Percentiles rank a stretch among this genome's conserved stretches.
These are phyloP conservation scores for Blastomyces percursus DNA, from an alignment of 2,329 filamentous ascomycete genomes.

Conservation along the genomic window DNA sequence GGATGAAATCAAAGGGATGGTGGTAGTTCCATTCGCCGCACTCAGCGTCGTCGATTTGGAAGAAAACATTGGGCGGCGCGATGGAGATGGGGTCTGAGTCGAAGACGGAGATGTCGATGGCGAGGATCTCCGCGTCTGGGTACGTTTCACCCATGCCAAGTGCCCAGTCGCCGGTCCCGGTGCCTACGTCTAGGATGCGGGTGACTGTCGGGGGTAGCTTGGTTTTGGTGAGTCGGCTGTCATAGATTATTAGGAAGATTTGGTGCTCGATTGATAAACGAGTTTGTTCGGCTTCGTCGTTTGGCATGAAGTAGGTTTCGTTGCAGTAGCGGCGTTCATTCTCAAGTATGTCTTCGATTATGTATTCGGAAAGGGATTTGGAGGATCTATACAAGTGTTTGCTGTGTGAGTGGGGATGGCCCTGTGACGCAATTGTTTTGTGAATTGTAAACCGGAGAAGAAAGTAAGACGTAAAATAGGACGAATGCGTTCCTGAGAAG, in stretches of 20 bases:
- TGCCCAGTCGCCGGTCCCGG: constrained; percentile 42
- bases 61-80: constrained; percentile 33
- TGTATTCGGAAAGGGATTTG: constrained; percentile 24
- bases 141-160: constrained; percentile 36
- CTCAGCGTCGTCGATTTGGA: constrained; percentile 42
- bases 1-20: constrained; percentile 40
- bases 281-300: constrained; percentile 55
- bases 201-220: constrained; percentile 20
- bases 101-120: constrained; percentile 34
- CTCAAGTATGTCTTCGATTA: constrained; percentile 47
- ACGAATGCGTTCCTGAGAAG: background rate
- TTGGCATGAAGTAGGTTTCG: constrained; percentile 54
- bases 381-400: constrained; percentile 25
- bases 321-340: constrained; percentile 53
- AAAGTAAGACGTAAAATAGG: background rate
- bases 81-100: constrained; percentile 30
- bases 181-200: constrained; percentile 36
- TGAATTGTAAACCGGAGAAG: background rate
- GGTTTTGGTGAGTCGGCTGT: constrained; percentile 25
- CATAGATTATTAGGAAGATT: constrained; percentile 43
- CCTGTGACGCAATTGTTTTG: background rate
- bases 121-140: constrained; percentile 39
- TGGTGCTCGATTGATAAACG: constrained; percentile 53
- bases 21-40: constrained; percentile 39
- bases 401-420: background rate